Conservation (phyloP, 768 basidiomycete genomes). For the Megacollybia marginata region DNA sequence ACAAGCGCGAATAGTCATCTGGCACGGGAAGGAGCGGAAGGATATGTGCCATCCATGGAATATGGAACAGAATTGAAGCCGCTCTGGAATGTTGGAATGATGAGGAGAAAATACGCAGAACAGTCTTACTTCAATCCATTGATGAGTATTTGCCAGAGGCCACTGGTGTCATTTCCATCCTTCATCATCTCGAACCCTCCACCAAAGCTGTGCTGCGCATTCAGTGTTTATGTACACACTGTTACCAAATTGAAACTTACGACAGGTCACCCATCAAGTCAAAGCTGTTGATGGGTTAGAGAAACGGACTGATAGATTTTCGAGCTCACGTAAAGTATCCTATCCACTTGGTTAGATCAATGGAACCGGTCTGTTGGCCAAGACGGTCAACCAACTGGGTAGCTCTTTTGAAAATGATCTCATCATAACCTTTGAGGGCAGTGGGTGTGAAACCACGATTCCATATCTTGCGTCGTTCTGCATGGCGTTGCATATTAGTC, state of each 20-base stretch:
- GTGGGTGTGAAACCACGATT: conserved; percentile 18
- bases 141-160: conserved; percentile 10
- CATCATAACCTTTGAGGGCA: conserved; percentile 21
- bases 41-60: conserved; percentile 16
- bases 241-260: conserved; percentile 5
- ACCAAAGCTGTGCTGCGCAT: conserved; percentile 11
- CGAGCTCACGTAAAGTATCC: conserved; percentile 17
- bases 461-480: conserved; percentile 21
- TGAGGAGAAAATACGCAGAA: conserved; percentile 7
- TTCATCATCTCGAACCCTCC: conserved; percentile 11
- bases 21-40: conserved; percentile 18
- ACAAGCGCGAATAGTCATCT: conserved; percentile 12
- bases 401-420: conserved; percentile 12
- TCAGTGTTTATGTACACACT: background rate
- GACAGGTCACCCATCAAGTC: conserved; percentile 19
- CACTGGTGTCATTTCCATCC: conserved; percentile 5
- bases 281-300: conserved; percentile 6
- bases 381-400: conserved; percentile 16
- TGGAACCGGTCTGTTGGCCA: conserved; percentile 1
- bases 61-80: conserved; percentile 12
- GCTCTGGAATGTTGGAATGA: background rate
- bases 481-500: conserved; percentile 8
- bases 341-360: conserved; percentile 15
- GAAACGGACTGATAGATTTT: background rate
- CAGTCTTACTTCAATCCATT: conserved; percentile 6